These are phyloP conservation scores for Theobroma cacao DNA, from an alignment of 345 rosid species.

Conservation along the genomic window DNA sequence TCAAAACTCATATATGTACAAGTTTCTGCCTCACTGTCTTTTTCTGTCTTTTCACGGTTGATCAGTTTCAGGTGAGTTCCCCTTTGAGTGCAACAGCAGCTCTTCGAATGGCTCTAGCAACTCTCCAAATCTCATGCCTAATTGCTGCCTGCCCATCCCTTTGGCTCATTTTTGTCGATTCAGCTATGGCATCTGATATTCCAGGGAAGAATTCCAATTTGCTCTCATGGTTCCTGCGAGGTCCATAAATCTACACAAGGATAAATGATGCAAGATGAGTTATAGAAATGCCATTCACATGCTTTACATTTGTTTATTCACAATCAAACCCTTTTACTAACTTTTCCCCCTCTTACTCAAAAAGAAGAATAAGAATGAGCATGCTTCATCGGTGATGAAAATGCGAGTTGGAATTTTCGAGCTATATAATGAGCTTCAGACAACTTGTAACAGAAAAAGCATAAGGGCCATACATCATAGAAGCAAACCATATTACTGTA, in stretches of 20 bases:
- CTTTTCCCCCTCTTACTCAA: too few species aligned
- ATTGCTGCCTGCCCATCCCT: slow-evolving; percentile 29
- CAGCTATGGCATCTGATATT: slow-evolving; percentile 63
- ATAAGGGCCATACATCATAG: too few species aligned
- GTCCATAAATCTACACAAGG: slow-evolving; percentile 72
- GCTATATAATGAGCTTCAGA: too few species aligned
- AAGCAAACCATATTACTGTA: not conserved
- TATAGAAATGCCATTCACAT: not conserved
- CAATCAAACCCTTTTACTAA: too few species aligned
- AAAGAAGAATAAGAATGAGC: too few species aligned
- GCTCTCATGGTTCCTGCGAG: slow-evolving; percentile 47
- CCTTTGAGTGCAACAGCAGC: slow-evolving; percentile 79
- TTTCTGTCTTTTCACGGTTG: not conserved
- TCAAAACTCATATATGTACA: not conserved
- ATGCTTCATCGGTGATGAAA: too few species aligned
- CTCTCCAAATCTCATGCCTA: slow-evolving; percentile 89
- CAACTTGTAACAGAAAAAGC: too few species aligned
- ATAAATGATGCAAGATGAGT: not conserved
- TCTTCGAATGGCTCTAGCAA: slow-evolving; percentile 79
- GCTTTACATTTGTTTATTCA: not conserved
- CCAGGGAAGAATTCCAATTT: slow-evolving; percentile 76
- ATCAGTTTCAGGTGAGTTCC: slow-evolving; percentile 30
- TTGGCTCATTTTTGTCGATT: slow-evolving; percentile 11
- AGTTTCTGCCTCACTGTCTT: not conserved
- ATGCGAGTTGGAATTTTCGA: too few species aligned